Conservation (phyloP, 2,329 filamentous ascomycete species). For the Ploettnerulaceae sp. region DNA sequence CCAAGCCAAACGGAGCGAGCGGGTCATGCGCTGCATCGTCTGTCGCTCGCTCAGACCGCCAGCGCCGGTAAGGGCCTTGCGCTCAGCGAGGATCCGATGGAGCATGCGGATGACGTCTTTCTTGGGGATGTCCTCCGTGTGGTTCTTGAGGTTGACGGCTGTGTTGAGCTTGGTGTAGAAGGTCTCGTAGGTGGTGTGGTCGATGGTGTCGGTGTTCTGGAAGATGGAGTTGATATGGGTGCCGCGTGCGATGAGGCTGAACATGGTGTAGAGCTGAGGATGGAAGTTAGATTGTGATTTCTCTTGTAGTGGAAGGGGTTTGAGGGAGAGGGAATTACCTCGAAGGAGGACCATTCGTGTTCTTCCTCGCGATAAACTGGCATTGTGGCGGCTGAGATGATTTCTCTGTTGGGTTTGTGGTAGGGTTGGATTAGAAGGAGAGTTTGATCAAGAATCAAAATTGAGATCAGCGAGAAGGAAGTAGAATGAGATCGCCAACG, state of each 20-base stretch:
- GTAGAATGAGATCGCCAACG: too few relatives aligned
- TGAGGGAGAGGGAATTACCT: slow-evolving; percentile 11
- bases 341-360: slow-evolving; percentile 19
- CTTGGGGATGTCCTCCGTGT: slow-evolving; percentile 22
- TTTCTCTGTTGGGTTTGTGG: too few relatives aligned
- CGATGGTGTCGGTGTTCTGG: slow-evolving; percentile 12
- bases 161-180: slow-evolving; percentile 33
- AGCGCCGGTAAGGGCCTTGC: slow-evolving; percentile 24
- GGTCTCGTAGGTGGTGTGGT: slow-evolving; percentile 16
- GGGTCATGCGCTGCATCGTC: slow-evolving; percentile 24
- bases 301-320: background rate
- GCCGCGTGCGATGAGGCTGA: slow-evolving; percentile 29
- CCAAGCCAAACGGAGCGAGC: slow-evolving; percentile 29
- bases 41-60: slow-evolving; percentile 28
- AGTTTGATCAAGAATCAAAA: background rate
- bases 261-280: slow-evolving; percentile 25
- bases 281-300: background rate
- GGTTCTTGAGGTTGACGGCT: slow-evolving; percentile 26
- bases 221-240: slow-evolving; percentile 21
- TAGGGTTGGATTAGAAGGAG: background rate
- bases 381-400: background rate
- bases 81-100: slow-evolving; percentile 22
- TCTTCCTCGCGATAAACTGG: background rate
- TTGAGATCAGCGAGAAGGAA: background rate
- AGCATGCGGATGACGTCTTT: slow-evolving; percentile 31